Base-by-base conservation (phyloP, 495 filamentous ascomycete species). In the Penicillium soppii region DNA sequence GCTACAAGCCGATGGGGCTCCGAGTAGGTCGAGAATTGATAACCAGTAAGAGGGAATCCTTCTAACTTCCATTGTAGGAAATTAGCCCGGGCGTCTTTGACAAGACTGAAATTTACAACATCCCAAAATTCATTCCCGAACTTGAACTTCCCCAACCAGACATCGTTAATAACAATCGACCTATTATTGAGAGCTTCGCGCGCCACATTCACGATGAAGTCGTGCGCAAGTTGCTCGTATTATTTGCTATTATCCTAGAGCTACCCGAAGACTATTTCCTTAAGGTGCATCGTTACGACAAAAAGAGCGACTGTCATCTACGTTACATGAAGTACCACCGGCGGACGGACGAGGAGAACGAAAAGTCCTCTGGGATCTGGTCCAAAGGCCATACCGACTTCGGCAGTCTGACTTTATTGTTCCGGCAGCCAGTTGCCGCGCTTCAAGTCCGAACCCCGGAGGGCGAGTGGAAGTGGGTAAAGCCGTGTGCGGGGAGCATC, bases 101-200 rank as follows among this genome's bases (percentile, higher is more conserved):
- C 59, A 84, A 82, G 25, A 69, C 74, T 19, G 79, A 83, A 59
- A 68, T 73, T 7, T 81, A 77, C 58, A 82, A 83, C 50, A 74
- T 83, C 40, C 71, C 73, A 13, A 83, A 83, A 48, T 71, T 71
- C 27, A 74, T 70, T 3, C 68, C 71, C 0, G 66, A 73, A 15
- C 59, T 72, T 43, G 70, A 73, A 36, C 60, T 71, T 0, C 47
- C 58, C 4, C 77, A 79, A 29, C 77, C 76, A 0, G 61, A 64
- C 5, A 56, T 81, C 8, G 65, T 81, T 37, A 44, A 57, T 8
- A 49, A 59, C 0, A 60, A 77, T 52, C 62, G 57, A 21, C 47
- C 64, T 0, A 68, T 77, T 29, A 81, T 84, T 45, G 71, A 76
- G 43, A 42, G 53, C 5, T 82, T 84, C 54, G 66, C 65, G 9